Conservation (phyloP, 1,284 basidiomycete genomes). For the Ganoderma boninense region DNA sequence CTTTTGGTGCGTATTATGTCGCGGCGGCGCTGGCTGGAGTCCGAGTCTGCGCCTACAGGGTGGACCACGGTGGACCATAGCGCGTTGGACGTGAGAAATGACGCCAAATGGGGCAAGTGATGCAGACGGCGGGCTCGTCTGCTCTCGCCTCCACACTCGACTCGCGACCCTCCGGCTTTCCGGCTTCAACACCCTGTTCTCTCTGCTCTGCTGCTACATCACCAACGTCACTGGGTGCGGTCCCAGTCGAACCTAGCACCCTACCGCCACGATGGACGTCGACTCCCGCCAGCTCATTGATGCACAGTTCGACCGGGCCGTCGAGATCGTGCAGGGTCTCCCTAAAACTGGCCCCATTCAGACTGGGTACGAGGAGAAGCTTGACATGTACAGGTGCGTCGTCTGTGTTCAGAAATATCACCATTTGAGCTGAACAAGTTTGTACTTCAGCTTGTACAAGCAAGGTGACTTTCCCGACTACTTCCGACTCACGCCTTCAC, state of each 20-base stretch:
- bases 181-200: slow-evolving; percentile 10
- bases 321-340: slow-evolving; percentile 91
- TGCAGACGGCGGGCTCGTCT: slow-evolving; percentile 12
- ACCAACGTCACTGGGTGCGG: background rate
- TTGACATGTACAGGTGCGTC: slow-evolving; percentile 89
- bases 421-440: background rate
- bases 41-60: too few species aligned
- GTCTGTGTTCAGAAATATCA: background rate
- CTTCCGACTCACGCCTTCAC: slow-evolving; percentile 17
- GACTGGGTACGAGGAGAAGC: slow-evolving; percentile 96
- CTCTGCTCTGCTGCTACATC: background rate
- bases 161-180: slow-evolving; percentile 11
- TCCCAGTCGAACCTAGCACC: background rate
- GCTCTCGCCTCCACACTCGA: slow-evolving; percentile 12
- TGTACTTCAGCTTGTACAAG: slow-evolving; percentile 77
- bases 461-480: slow-evolving; percentile 67
- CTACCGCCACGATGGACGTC: slow-evolving; percentile 47
- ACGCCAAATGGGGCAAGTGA: slow-evolving; percentile 18
- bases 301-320: slow-evolving; percentile 91
- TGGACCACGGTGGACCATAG: background rate
- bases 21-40: too few species aligned
- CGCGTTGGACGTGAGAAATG: slow-evolving; percentile 24
- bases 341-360: slow-evolving; percentile 97
- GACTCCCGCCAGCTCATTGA: slow-evolving; percentile 71
- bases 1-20: background rate